phyloP scores from a whole-genome alignment of 371 early-diverging fungal species.

The Basidiobolus meristosporus region DNA sequence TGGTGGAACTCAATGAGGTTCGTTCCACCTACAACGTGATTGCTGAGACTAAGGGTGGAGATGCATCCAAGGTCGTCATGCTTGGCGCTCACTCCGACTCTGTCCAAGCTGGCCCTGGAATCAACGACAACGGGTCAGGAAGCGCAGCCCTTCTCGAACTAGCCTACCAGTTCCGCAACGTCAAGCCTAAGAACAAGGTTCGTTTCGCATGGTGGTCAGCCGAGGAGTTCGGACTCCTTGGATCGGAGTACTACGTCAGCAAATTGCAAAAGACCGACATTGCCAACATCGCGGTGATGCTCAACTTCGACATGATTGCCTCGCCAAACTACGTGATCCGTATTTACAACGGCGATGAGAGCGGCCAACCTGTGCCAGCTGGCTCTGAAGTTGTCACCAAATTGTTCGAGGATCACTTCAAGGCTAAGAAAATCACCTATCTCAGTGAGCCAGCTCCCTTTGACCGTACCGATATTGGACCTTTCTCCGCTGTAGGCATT shows the following conservation, averaged over 20 bases:
- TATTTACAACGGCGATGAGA: no score
- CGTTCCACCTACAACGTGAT: no score
- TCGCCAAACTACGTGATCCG: conserved; percentile 52
- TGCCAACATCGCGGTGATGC: conserved; percentile 16
- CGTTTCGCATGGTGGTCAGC: conserved; percentile 69
- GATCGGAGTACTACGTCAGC: conserved; percentile 37
- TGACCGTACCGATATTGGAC: no score
- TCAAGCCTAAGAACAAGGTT: no score
- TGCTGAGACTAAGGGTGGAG: no score
- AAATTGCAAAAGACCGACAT: conserved; percentile 10
- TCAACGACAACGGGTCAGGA: conserved; percentile 54
- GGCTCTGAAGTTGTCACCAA: no score
- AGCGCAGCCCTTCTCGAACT: conserved; percentile 40
- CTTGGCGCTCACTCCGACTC: conserved; percentile 28
- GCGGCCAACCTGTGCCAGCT: no score
- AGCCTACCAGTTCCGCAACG: conserved; percentile 15
- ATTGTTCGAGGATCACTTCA: no score
- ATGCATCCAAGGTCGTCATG: conserved; percentile 8
- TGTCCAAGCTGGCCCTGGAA: conserved; percentile 42
- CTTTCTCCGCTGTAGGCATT: no score
- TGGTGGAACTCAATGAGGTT: no score
- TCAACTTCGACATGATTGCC: conserved; percentile 65
- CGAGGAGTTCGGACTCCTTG: conserved; percentile 56
- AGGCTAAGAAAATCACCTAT: no score
- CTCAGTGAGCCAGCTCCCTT: no score